These are phyloP conservation scores for Monosporozyma yasuniensis DNA, from an alignment of 805 yeast species.

Conservation along the genomic window DNA sequence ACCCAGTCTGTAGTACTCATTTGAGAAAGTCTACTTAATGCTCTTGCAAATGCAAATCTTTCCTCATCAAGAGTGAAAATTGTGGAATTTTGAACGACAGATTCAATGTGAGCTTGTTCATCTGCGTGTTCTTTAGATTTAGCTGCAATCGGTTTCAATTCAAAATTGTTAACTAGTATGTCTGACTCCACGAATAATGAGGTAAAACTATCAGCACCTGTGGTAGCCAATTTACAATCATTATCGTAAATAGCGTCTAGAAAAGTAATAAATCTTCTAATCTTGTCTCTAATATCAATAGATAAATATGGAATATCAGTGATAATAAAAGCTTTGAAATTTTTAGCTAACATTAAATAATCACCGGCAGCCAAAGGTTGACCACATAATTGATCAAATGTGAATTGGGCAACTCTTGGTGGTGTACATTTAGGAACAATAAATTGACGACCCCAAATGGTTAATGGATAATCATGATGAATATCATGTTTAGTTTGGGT, in stretches of 20 bases:
- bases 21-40: conserved; percentile 80
- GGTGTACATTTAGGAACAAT: conserved; percentile 68
- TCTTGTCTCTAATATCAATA: conserved; percentile 67
- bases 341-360: conserved; percentile 70
- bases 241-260: conserved; percentile 93
- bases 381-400: conserved; percentile 82
- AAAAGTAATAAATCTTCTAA: conserved; percentile 87
- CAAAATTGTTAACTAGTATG: conserved; percentile 34
- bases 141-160: conserved; percentile 16
- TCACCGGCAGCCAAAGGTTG: conserved; percentile 88
- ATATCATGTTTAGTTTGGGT: not conserved
- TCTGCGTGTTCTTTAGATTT: not conserved
- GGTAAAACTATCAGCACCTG: conserved; percentile 78
- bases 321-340: conserved; percentile 70
- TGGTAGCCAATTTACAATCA: conserved; percentile 79
- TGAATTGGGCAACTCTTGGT: conserved; percentile 79
- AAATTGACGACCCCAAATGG: conserved; percentile 85
- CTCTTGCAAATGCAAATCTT: conserved; percentile 93
- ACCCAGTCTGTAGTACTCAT: conserved; percentile 95
- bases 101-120: not conserved
- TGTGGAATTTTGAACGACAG: conserved; percentile 41
- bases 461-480: conserved; percentile 27
- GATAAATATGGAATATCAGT: conserved; percentile 89
- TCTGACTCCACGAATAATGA: conserved; percentile 82
- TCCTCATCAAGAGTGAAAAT: conserved; percentile 92